Evolutionary conservation across 1,139 yeast genomes (phyloP).

Genomic region (Debaryomyces robertsiae): DNA sequence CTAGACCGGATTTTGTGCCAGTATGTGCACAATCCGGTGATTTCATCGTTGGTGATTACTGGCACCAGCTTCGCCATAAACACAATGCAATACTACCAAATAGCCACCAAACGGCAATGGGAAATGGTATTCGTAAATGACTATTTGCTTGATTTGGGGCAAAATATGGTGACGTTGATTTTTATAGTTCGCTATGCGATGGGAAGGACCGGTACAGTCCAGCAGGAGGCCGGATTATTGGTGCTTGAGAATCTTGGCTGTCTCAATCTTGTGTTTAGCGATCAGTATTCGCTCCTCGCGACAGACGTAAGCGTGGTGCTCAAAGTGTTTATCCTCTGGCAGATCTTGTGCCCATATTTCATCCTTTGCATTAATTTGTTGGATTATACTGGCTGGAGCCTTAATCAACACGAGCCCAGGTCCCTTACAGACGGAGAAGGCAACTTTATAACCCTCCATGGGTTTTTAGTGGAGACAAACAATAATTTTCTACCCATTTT

Average conservation of each 20-base stretch:
- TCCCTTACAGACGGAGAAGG: not conserved
- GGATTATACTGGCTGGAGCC: slow-evolving; percentile 12
- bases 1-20: slow-evolving; percentile 12
- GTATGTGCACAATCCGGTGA: slow-evolving; percentile 13
- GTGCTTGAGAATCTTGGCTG: slow-evolving; percentile 20
- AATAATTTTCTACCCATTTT: slow-evolving; percentile 29
- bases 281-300: slow-evolving; percentile 13
- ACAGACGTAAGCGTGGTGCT: slow-evolving; percentile 10
- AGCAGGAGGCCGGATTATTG: slow-evolving; percentile 20
- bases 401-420: not conserved
- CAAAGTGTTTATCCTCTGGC: slow-evolving; percentile 14
- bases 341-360: slow-evolving; percentile 18
- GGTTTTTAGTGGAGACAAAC: slow-evolving; percentile 23
- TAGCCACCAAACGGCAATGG: slow-evolving; percentile 5
- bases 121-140: slow-evolving; percentile 15
- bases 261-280: slow-evolving; percentile 14
- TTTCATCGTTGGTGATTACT: slow-evolving; percentile 9
- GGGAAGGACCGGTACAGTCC: slow-evolving; percentile 7
- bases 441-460: slow-evolving; percentile 1
- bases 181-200: slow-evolving; percentile 23
- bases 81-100: slow-evolving; percentile 5
- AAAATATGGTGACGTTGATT: slow-evolving; percentile 22
- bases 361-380: slow-evolving; percentile 19
- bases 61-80: slow-evolving; percentile 7
- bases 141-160: slow-evolving; percentile 20